These are phyloP conservation scores for Pseudogymnoascus pannorum DNA, from an alignment of 2,329 filamentous ascomycete genomes.

Conservation along the genomic window DNA sequence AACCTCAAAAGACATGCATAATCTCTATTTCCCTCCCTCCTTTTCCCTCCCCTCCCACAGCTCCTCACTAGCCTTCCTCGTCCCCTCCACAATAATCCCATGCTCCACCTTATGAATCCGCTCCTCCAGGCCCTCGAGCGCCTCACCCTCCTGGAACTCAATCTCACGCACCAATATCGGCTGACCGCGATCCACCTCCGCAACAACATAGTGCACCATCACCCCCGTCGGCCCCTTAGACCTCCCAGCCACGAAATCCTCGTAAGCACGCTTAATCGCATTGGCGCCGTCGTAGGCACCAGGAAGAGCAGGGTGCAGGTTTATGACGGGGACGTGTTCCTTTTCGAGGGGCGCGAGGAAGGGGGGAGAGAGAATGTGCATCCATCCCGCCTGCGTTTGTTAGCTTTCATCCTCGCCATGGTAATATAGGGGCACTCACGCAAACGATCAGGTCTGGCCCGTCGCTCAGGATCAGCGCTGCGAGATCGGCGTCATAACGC, in stretches of 20 bases:
- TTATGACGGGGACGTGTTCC: conserved; percentile 53
- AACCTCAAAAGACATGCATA: conserved; percentile 1
- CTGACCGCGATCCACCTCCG: conserved; percentile 70
- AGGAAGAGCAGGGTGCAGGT: conserved; percentile 58
- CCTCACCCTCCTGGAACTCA: conserved; percentile 56
- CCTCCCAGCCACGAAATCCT: conserved; percentile 57
- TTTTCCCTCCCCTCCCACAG: conserved; percentile 27
- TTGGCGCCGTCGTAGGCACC: conserved; percentile 69
- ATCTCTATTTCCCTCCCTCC: conserved; percentile 19
- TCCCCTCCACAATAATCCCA: conserved; percentile 69
- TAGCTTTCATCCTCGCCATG: not conserved
- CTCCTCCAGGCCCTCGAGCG: conserved; percentile 57
- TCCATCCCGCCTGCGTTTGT: conserved; percentile 46
- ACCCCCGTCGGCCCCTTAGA: conserved; percentile 65
- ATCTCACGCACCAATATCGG: conserved; percentile 67
- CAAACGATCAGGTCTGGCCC: conserved; percentile 57
- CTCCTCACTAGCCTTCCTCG: conserved; percentile 41
- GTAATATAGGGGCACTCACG: conserved; percentile 10
- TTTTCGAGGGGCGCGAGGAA: conserved; percentile 54
- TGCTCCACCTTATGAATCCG: conserved; percentile 74
- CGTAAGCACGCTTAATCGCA: conserved; percentile 72
- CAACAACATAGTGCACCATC: conserved; percentile 82
- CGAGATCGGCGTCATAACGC: conserved; percentile 60
- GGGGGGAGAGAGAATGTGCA: conserved; percentile 58
- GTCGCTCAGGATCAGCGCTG: conserved; percentile 46